Percentiles rank a stretch among this genome's conserved stretches.
These are phyloP conservation scores for Lophiostoma macrostomum DNA, from an alignment of 495 filamentous ascomycete genomes.

Conservation along the genomic window DNA sequence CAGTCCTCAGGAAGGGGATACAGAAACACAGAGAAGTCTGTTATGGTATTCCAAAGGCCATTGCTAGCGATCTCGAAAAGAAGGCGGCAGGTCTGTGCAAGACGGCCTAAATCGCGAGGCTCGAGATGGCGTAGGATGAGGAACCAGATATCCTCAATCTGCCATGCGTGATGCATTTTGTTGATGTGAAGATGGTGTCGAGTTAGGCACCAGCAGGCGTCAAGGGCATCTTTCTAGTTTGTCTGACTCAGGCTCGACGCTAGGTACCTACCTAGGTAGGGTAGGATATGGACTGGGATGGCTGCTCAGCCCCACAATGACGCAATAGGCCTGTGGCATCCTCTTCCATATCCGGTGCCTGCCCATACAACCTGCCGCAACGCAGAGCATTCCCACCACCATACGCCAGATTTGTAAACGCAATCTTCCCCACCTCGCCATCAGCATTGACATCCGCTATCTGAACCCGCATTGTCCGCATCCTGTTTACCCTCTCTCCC, in stretches of 20 bases:
- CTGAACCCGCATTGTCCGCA: slow-evolving; percentile 24
- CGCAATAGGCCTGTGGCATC: too few relatives aligned
- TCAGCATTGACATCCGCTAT: slow-evolving; percentile 30
- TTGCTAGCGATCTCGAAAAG: neutral
- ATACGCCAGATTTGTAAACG: too few relatives aligned
- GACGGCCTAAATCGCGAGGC: neutral
- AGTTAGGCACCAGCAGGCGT: too few relatives aligned
- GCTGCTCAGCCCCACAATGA: too few relatives aligned
- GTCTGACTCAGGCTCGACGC: too few relatives aligned
- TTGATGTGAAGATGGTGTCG: too few relatives aligned
- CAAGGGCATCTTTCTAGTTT: too few relatives aligned
- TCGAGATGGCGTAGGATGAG: neutral
- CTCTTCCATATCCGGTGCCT: too few relatives aligned
- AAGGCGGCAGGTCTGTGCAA: neutral
- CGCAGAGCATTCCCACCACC: too few relatives aligned
- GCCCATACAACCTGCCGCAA: too few relatives aligned
- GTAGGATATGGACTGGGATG: too few relatives aligned
- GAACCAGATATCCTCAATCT: neutral
- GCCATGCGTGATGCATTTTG: slow-evolving; percentile 1
- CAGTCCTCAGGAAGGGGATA: neutral
- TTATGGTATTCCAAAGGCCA: neutral
- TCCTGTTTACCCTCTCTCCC: slow-evolving; percentile 27
- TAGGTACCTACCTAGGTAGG: too few relatives aligned
- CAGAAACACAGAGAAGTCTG: neutral
- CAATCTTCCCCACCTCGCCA: slow-evolving; percentile 30